Evolutionary conservation across 1,284 basidiomycete genomes (phyloP).

Genomic region (Marasmius tenuissimus): DNA sequence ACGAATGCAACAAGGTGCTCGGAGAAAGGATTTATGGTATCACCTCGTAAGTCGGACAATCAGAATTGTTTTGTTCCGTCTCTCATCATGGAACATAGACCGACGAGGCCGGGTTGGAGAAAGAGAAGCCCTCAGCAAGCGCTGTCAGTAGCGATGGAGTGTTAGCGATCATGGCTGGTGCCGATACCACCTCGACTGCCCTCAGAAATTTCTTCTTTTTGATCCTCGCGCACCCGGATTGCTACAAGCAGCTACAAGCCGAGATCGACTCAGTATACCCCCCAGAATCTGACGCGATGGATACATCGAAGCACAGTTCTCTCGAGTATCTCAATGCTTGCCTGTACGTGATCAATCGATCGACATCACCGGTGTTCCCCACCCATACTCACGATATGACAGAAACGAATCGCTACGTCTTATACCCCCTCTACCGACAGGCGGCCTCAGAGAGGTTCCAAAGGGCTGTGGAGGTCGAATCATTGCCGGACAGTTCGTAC

Average conservation of each 20-base stretch:
- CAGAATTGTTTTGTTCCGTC: not conserved
- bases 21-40: slow-evolving; percentile 48
- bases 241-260: slow-evolving; percentile 42
- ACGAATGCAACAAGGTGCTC: slow-evolving; percentile 33
- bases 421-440: slow-evolving; percentile 50
- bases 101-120: slow-evolving; percentile 45
- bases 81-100: slow-evolving; percentile 29
- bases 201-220: slow-evolving; percentile 46
- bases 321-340: slow-evolving; percentile 52
- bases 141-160: slow-evolving; percentile 44
- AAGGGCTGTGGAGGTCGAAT: slow-evolving; percentile 34
- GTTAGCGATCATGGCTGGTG: slow-evolving; percentile 55
- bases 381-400: slow-evolving; percentile 10
- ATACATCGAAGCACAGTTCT: slow-evolving; percentile 32
- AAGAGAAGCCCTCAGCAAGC: slow-evolving; percentile 30
- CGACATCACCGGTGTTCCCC: slow-evolving; percentile 11
- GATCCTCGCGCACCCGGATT: slow-evolving; percentile 43
- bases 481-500: slow-evolving; percentile 32
- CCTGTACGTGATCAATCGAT: slow-evolving; percentile 37
- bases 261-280: slow-evolving; percentile 52
- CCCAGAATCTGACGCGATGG: slow-evolving; percentile 34
- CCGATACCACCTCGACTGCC: slow-evolving; percentile 54
- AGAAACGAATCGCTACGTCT: slow-evolving; percentile 63
- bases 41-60: slow-evolving; percentile 30
- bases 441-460: slow-evolving; percentile 48